phyloP scores from a whole-genome alignment of 2,329 filamentous ascomycete species.

The Alternaria dauci region DNA sequence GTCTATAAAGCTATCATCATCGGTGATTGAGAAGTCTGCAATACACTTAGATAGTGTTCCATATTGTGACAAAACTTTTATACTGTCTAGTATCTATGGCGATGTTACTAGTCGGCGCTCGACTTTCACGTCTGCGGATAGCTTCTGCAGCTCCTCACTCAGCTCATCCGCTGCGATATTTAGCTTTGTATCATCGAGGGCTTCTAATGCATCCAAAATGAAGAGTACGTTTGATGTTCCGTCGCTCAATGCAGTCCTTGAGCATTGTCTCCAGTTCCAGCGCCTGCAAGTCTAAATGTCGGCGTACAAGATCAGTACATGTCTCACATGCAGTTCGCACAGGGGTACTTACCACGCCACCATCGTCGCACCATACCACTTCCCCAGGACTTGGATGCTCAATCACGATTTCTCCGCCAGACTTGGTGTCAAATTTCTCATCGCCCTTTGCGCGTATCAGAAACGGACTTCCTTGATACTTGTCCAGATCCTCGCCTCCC shows the following conservation, averaged over 20 bases:
- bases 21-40: neutral
- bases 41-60: neutral
- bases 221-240: constrained; percentile 49
- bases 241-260: constrained; percentile 48
- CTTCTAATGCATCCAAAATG: constrained; percentile 43
- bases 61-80: neutral
- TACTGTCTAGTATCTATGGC: neutral
- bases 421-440: constrained; percentile 46
- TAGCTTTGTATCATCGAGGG: constrained; percentile 29
- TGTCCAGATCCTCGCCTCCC: constrained; percentile 52
- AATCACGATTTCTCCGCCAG: constrained; percentile 36
- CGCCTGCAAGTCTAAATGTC: constrained; percentile 43
- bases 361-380: constrained; percentile 52
- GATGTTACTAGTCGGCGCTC: neutral
- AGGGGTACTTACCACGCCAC: constrained; percentile 30
- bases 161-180: constrained; percentile 41
- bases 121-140: constrained; percentile 23
- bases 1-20: neutral
- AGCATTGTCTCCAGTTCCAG: constrained; percentile 54
- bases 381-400: constrained; percentile 43
- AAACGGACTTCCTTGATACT: constrained; percentile 46
- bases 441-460: constrained; percentile 45
- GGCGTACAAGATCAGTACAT: neutral
- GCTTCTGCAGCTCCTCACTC: constrained; percentile 21
- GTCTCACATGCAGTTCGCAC: neutral